Base-by-base conservation (phyloP, 208 protist genomes). In the Acanthamoeba rhysodes region DNA sequence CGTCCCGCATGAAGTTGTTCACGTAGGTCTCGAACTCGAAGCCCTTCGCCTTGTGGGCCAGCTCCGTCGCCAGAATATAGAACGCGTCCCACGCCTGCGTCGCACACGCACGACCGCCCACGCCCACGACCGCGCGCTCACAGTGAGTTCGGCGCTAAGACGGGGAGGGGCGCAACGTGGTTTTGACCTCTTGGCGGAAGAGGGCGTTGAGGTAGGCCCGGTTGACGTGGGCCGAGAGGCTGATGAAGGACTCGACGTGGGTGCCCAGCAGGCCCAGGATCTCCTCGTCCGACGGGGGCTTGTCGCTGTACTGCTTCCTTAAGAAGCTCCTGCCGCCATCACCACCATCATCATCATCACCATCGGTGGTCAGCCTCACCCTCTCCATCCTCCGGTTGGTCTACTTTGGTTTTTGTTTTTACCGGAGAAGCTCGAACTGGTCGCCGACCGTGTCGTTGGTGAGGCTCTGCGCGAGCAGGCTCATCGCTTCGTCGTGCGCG, bases 191-290 rank as follows among this genome's bases (percentile, higher is more conserved):
- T 7, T 87, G 78, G 1, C 78, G 37, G 78, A 87, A 87, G 45
- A 87, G 78, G n/a, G 78, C 78, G 45, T 87, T 87, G 45, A 87
- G 78, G 29, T 87, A 87, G n/a, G 78, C 78, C n/a, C 78, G 37
- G 45, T 87, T 87, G 48, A 87, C 48, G 22, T 87, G 78, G 16
- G 78, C 78, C 20, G 78, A 87, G 8, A 87, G 50, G 78, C 78
- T 87, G 78, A 87, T 32, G 29, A 87, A 87, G n/a, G 78, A 10
- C 50, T 87, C 78, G 24, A 87, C 78, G 45, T 87, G 78, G 20
- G 48, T 62, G 78, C 45, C 78, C 16, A 87, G 78, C 37, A 87
- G 45, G 32, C 16, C 78, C 20, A 87, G 45, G 37, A 87, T 87
- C 37, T 87, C 78, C n/a, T 87, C 78, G 78, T 87, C 78, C 50